phyloP scores from a whole-genome alignment of 495 filamentous ascomycete species.

The Daldinia caldariorum region DNA sequence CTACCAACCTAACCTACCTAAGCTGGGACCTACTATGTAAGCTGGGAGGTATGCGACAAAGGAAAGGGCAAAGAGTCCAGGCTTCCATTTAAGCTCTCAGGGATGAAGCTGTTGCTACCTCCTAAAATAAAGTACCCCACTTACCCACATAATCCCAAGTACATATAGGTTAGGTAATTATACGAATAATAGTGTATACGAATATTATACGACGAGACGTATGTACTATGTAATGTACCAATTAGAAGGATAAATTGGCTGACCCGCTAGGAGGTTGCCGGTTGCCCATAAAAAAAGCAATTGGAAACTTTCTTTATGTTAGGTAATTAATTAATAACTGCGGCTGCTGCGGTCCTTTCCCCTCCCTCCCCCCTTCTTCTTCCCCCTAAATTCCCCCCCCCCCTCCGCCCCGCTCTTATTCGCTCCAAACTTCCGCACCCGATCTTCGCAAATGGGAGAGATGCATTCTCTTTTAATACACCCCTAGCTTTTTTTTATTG shows the following conservation, averaged over 20 bases:
- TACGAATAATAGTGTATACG: constrained; percentile 3
- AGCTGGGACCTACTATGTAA: no score
- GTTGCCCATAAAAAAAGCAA: background rate
- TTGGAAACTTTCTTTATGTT: constrained; percentile 7
- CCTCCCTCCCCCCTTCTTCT: no score
- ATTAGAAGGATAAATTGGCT: constrained; percentile 25
- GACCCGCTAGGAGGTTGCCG: constrained; percentile 1
- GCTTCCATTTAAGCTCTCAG: background rate
- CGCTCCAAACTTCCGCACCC: constrained; percentile 5
- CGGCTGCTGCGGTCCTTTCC: background rate
- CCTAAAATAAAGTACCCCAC: constrained; percentile 8
- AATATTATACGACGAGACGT: background rate
- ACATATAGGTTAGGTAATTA: no score
- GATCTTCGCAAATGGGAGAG: constrained; percentile 13
- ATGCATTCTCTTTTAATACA: constrained; percentile 14
- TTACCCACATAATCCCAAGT: background rate
- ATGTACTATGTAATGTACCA: constrained; percentile 13
- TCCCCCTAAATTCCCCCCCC: constrained; percentile 20
- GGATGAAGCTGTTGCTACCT: background rate
- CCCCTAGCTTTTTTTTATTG: constrained; percentile 33
- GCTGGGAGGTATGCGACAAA: background rate
- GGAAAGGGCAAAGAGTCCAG: background rate
- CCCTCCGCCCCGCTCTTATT: constrained; percentile 12
- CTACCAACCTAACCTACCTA: no score
- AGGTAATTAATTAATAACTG: constrained; percentile 26